Evolutionary conservation across 1,284 basidiomycete species (phyloP).

Genomic region (Vanrija humicola): DNA sequence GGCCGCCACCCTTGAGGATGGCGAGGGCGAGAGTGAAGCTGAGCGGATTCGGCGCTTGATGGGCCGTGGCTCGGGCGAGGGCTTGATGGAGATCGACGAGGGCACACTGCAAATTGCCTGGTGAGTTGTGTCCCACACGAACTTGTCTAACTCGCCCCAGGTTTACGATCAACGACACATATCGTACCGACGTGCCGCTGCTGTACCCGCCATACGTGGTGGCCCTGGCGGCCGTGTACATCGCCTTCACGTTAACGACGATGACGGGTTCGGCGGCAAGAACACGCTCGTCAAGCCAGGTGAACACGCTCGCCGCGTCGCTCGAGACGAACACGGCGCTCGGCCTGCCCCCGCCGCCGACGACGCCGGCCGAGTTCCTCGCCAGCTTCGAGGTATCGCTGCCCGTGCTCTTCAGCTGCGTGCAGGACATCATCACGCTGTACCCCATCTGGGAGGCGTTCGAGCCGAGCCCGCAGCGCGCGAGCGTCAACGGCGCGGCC

Average conservation of each 20-base stretch:
- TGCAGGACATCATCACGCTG: constrained; percentile 84
- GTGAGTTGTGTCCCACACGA: constrained; percentile 33
- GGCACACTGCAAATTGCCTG: constrained; percentile 52
- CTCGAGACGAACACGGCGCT: constrained; percentile 37
- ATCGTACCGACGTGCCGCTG: constrained; percentile 82
- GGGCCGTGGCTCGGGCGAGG: constrained; percentile 45
- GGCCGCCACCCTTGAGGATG: constrained; percentile 11
- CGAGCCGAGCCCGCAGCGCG: constrained; percentile 27
- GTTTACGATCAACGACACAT: constrained; percentile 96
- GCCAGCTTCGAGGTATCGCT: constrained; percentile 80
- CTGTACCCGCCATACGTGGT: constrained; percentile 91
- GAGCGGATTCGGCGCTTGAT: constrained; percentile 38
- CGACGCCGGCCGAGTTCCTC: constrained; percentile 60
- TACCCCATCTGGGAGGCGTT: constrained; percentile 84
- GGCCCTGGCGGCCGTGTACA: constrained; percentile 83
- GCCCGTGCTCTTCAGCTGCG: constrained; percentile 73
- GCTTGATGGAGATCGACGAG: constrained; percentile 51
- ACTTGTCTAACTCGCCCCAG: constrained; percentile 49
- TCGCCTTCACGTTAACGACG: constrained; percentile 58
- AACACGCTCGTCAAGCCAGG: constrained; percentile 48
- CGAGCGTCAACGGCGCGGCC: neutral
- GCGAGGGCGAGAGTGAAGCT: constrained; percentile 31
- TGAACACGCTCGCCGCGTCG: constrained; percentile 51
- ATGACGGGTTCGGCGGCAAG: constrained; percentile 33
- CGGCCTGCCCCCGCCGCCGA: constrained; percentile 31